Conservation (phyloP, 73 alveolate species). For the Urostyla sp. region DNA sequence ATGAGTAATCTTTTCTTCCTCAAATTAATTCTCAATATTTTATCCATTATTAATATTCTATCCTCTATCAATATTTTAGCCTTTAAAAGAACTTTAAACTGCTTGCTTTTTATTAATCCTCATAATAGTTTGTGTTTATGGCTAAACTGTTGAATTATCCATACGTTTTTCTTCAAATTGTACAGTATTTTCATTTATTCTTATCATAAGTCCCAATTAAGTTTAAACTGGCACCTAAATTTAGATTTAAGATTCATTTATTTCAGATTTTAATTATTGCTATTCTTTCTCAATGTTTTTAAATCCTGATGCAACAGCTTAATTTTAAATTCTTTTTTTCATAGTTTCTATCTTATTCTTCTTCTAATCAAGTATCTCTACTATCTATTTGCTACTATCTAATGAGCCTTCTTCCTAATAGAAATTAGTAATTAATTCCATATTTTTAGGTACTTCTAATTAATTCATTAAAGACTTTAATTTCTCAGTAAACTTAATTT, state of each 20-base stretch:
- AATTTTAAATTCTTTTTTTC: background rate
- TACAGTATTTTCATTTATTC: background rate
- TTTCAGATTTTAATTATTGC: background rate
- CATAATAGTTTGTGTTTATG: too few species aligned
- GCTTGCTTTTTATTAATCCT: too few species aligned
- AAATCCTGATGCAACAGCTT: background rate
- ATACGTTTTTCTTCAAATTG: conserved; percentile 14
- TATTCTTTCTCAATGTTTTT: background rate
- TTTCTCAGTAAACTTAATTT: background rate
- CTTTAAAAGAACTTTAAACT: too few species aligned
- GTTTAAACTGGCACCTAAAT: too few species aligned
- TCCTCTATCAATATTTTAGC: too few species aligned
- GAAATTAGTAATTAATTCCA: too few species aligned
- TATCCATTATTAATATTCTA: too few species aligned
- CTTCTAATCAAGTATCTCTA: background rate
- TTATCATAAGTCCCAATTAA: background rate
- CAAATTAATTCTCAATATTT: too few species aligned
- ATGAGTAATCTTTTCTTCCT: too few species aligned
- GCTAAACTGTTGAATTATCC: too few species aligned
- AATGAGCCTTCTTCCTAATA: background rate
- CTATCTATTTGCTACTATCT: background rate
- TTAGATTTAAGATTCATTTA: too few species aligned
- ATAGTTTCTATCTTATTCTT: background rate
- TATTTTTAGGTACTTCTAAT: too few species aligned
- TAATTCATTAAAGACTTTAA: background rate